Percentiles rank a stretch among this genome's conserved stretches.
Conservation (phyloP, 306 rosid species). For the Vachellia pachyceras region DNA sequence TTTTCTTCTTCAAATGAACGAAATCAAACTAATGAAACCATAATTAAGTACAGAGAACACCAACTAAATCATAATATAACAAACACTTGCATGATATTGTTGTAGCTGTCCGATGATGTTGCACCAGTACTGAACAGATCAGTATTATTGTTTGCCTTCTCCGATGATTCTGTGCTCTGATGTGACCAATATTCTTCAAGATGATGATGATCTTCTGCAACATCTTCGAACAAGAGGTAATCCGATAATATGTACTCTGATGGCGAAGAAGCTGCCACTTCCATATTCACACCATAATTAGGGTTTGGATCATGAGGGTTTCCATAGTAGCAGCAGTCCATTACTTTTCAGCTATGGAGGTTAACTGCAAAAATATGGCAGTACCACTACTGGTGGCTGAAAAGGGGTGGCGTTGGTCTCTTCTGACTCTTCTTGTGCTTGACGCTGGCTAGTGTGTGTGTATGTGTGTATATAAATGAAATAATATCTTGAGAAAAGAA, state of each 20-base stretch:
- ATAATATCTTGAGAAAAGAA: not conserved
- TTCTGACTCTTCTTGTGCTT: not conserved
- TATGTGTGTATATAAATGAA: not conserved
- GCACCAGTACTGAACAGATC: conserved; percentile 44
- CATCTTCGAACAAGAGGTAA: conserved; percentile 45
- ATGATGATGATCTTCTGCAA: not conserved
- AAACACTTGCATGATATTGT: conserved; percentile 45
- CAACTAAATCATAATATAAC: not conserved
- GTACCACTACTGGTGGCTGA: not conserved
- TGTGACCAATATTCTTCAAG: conserved; percentile 29
- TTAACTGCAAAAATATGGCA: not conserved
- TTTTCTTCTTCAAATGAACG: not conserved
- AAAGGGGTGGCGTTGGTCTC: not conserved
- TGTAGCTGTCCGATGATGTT: conserved; percentile 41
- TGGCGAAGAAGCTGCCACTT: conserved; percentile 36
- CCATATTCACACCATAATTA: conserved; percentile 32
- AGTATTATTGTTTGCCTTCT: conserved; percentile 32
- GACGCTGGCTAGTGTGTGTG: conserved; percentile 12
- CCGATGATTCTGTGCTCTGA: conserved; percentile 52
- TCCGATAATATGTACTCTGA: conserved; percentile 53
- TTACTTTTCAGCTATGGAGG: conserved; percentile 19
- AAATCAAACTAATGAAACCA: too few relatives aligned
- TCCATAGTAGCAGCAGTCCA: conserved; percentile 45
- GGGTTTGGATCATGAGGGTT: conserved; percentile 53
- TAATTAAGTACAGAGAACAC: not conserved